These are phyloP conservation scores for Bimuria novae-zelandiae DNA, from an alignment of 2,329 filamentous ascomycete genomes.

Conservation along the genomic window DNA sequence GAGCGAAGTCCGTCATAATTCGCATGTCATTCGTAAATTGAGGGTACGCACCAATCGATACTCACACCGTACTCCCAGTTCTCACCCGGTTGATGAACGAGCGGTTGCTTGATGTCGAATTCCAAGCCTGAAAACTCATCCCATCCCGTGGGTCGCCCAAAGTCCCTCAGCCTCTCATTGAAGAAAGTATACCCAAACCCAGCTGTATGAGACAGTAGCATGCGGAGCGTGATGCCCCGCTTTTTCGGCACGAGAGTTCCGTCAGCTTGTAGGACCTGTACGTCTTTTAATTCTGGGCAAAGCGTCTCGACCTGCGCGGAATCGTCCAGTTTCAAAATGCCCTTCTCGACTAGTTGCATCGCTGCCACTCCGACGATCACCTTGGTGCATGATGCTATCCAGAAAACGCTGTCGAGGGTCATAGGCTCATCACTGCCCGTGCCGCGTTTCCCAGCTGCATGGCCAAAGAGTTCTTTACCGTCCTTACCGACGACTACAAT, in stretches of 20 bases:
- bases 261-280: constrained; percentile 47
- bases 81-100: too few relatives aligned
- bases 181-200: constrained; percentile 57
- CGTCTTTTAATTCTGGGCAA: constrained; percentile 45
- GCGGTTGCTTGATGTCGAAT: too few relatives aligned
- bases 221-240: constrained; percentile 54
- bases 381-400: constrained; percentile 59
- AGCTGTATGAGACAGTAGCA: constrained; percentile 57
- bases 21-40: too few relatives aligned
- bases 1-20: too few relatives aligned
- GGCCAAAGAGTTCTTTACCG: constrained; percentile 49
- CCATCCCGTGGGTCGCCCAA: not conserved
- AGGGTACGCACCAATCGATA: constrained; percentile 57
- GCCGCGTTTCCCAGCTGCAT: constrained; percentile 48
- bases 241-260: constrained; percentile 45
- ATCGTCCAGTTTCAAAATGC: constrained; percentile 44
- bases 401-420: constrained; percentile 62
- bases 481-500: constrained; percentile 50
- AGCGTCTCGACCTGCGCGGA: constrained; percentile 36
- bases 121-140: not conserved
- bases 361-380: constrained; percentile 40
- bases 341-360: constrained; percentile 45
- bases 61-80: constrained; percentile 62
- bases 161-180: constrained; percentile 50
- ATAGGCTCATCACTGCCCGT: constrained; percentile 53